Evolutionary conservation across 108 stramenopile genomes (phyloP).

Genomic region (Nitzschia palea): DNA sequence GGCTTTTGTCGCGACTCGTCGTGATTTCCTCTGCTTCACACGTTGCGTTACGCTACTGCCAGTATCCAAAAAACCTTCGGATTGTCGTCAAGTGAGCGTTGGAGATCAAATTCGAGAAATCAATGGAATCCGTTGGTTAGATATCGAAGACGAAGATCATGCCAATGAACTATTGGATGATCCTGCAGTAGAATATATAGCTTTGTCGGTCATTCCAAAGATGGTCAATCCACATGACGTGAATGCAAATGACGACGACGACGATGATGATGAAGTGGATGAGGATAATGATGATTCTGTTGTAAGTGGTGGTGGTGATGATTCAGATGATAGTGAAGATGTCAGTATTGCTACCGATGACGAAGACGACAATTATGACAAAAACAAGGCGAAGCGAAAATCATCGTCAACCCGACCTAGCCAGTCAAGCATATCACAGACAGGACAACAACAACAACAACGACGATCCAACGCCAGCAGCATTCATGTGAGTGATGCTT

Average conservation of each 20-base stretch:
- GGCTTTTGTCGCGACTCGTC: not conserved
- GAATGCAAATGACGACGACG: not conserved
- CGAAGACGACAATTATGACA: not conserved
- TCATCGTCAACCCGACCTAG: not conserved
- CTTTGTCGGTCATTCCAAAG: constrained; percentile 1
- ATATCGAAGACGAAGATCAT: constrained; percentile 11
- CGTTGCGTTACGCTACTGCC: not conserved
- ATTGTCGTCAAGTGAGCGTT: not conserved
- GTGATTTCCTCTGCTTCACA: not conserved
- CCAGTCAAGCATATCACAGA: not conserved
- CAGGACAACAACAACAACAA: not conserved
- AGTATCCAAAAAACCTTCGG: not conserved
- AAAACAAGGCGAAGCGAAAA: not conserved
- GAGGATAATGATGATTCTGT: not conserved
- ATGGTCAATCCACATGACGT: too few species aligned
- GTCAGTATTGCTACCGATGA: constrained; percentile 11
- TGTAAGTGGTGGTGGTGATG: not conserved
- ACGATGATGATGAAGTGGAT: not conserved
- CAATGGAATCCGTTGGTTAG: constrained; percentile 17
- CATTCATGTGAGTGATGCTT: not conserved
- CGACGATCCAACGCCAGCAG: not conserved
- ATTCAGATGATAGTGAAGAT: not conserved
- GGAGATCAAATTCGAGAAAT: constrained; percentile 12
- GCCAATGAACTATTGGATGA: constrained; percentile 12
- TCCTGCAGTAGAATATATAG: not conserved